Conservation (phyloP, 257 asterid species). For the Solanum dulcamara region DNA sequence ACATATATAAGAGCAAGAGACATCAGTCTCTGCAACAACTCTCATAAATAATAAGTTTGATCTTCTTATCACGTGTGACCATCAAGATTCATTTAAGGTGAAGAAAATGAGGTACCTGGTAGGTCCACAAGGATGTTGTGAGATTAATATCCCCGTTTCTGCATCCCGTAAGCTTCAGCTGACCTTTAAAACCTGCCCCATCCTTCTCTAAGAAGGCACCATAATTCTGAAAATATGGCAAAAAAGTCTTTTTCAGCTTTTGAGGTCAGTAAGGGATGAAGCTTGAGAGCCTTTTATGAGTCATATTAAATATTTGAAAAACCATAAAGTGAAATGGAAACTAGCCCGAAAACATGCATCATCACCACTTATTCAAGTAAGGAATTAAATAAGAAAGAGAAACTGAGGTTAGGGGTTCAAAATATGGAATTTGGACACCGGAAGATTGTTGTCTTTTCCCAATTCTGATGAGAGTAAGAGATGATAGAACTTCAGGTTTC, state of each 20-base stretch:
- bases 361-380: background rate
- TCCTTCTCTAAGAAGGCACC: slow-evolving; percentile 95
- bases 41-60: background rate
- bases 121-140: slow-evolving; percentile 54
- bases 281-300: background rate
- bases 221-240: slow-evolving; percentile 53
- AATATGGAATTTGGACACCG: background rate
- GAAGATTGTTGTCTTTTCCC: background rate
- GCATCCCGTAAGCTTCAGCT: slow-evolving; percentile 52
- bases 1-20: background rate
- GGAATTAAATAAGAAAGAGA: background rate
- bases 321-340: background rate
- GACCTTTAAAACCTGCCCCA: slow-evolving; percentile 89
- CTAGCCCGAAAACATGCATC: background rate
- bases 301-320: background rate
- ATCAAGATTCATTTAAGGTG: background rate
- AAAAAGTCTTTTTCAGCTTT: background rate
- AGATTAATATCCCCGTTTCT: slow-evolving; percentile 63
- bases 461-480: background rate
- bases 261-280: background rate
- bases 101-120: slow-evolving; percentile 42
- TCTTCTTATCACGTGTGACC: background rate
- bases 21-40: background rate
- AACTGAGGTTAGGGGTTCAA: background rate
- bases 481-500: background rate